Evolutionary conservation across 106 monocot genomes (phyloP).

Genomic region (Acorus gramineus): DNA sequence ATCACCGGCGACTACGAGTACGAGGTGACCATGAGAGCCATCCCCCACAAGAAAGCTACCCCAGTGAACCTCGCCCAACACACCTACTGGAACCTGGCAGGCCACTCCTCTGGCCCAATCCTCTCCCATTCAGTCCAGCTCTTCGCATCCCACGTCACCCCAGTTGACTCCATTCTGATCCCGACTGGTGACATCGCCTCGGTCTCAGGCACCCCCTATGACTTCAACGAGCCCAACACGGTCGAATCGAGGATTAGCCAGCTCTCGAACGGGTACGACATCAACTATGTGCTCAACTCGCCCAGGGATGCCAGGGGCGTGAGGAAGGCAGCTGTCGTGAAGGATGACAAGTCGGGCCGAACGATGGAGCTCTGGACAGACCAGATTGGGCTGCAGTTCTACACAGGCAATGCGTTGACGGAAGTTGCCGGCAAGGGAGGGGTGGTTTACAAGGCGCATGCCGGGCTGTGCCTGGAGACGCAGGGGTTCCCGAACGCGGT

Average conservation of each 20-base stretch:
- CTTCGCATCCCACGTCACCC: constrained; percentile 5
- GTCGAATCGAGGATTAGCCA: constrained; percentile 30
- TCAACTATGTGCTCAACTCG: constrained; percentile 59
- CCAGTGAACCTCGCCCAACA: constrained; percentile 76
- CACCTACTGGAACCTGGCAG: constrained; percentile 79
- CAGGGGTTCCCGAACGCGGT: constrained; percentile 79
- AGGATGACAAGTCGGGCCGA: constrained; percentile 31
- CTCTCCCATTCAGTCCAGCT: neutral
- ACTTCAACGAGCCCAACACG: constrained; percentile 1
- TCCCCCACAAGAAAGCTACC: constrained; percentile 30
- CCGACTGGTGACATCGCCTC: constrained; percentile 5
- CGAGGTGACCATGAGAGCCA: constrained; percentile 32
- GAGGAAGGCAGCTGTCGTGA: constrained; percentile 54
- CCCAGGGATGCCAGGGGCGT: constrained; percentile 16
- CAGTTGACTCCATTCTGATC: neutral
- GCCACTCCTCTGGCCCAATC: constrained; percentile 30
- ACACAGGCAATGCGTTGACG: constrained; percentile 49
- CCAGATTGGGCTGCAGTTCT: constrained; percentile 82
- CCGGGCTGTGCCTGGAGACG: constrained; percentile 64
- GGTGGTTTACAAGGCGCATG: constrained; percentile 28
- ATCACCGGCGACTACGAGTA: constrained; percentile 40
- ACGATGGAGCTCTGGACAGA: constrained; percentile 55
- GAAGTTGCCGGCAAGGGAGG: constrained; percentile 51
- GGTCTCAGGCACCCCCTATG: constrained; percentile 10
- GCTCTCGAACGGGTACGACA: constrained; percentile 54